Base-by-base conservation (phyloP, 31 red algal species). In the Endocladia muricata region DNA sequence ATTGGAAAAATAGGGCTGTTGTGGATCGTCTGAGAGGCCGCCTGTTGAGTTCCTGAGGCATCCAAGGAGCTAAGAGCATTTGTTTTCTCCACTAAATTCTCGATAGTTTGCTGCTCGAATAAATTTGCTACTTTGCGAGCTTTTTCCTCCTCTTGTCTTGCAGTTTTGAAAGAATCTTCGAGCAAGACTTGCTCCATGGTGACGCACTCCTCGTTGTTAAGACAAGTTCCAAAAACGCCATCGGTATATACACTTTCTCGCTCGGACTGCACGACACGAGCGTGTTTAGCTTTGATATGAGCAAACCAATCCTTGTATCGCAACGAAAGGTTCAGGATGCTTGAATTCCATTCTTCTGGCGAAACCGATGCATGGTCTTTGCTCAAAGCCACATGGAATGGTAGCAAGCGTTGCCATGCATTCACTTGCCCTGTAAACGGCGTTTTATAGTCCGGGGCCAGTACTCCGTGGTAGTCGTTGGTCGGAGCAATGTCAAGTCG, bases 401-500 rank as follows among this genome's bases (percentile, higher is more conserved):
- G 78, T 25, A 82, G 42, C 15, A 82, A 57, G 59, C 78, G 35
- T 37, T 71, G 44, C 47, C 64, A 82, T 34, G 78, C 78, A 59
- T 71, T 58, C 19, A 70, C 48, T 35, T 44, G 48, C 37, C 78
- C 43, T 31, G 42, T 31, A 61, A 82, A 82, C 17, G 65, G 78
- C 22, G 63, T 57, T 22, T 37, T 59, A 52, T 82, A 82, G 66
- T 82, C 78, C n/a, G 78, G 78, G 22, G 64, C 40, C 1, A 70
- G 66, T 19, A 82, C 78, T 6, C 64, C 40, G 34, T 38, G 19
- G 34, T 70, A 82, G 66, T 82, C 78, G 44, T 71, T 70, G 28
- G 15, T 4, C 2, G 78, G 78, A 5, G 62, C 41, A 57, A 41
- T 32, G 21, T 69, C 54, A 17, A 82, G 22, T 42, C 78, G 34